Evolutionary conservation across 2,329 filamentous ascomycete genomes (phyloP).

Genomic region (Diaporthe citriasiana): DNA sequence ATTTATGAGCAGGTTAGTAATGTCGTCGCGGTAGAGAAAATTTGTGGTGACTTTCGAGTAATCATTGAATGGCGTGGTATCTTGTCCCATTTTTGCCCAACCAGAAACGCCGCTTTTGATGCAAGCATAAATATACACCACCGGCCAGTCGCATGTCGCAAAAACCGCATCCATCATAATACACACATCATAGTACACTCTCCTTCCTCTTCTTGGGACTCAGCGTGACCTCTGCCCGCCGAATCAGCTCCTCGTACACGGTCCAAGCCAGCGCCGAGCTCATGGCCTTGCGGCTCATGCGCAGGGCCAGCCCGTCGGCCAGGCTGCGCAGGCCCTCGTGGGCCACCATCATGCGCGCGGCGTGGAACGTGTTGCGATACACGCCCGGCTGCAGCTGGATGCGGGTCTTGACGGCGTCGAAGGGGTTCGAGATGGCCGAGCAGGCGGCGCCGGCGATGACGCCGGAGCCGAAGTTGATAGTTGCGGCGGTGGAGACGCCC

Average conservation of each 20-base stretch:
- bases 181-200: slow-evolving; percentile 38
- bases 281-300: slow-evolving; percentile 91
- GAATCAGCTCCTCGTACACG: slow-evolving; percentile 92
- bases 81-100: slow-evolving; percentile 25
- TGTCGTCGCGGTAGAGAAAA: neutral
- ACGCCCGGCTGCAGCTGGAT: slow-evolving; percentile 88
- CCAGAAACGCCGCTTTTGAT: slow-evolving; percentile 24
- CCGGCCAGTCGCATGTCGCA: neutral
- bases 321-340: slow-evolving; percentile 86
- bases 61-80: slow-evolving; percentile 39
- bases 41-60: neutral
- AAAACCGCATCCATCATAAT: neutral
- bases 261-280: slow-evolving; percentile 98
- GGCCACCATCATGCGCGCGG: slow-evolving; percentile 80
- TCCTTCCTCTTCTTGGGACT: slow-evolving; percentile 43
- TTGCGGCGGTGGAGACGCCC: slow-evolving; percentile 65
- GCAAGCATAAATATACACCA: slow-evolving; percentile 1
- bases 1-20: neutral
- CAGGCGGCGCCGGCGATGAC: slow-evolving; percentile 85
- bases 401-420: slow-evolving; percentile 95
- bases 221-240: slow-evolving; percentile 69
- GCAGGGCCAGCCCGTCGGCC: slow-evolving; percentile 86
- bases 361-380: slow-evolving; percentile 87
- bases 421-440: slow-evolving; percentile 93
- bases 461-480: slow-evolving; percentile 89